phyloP scores from a whole-genome alignment of 139 green algal genomes.

The Pycnococcus provasolii region DNA sequence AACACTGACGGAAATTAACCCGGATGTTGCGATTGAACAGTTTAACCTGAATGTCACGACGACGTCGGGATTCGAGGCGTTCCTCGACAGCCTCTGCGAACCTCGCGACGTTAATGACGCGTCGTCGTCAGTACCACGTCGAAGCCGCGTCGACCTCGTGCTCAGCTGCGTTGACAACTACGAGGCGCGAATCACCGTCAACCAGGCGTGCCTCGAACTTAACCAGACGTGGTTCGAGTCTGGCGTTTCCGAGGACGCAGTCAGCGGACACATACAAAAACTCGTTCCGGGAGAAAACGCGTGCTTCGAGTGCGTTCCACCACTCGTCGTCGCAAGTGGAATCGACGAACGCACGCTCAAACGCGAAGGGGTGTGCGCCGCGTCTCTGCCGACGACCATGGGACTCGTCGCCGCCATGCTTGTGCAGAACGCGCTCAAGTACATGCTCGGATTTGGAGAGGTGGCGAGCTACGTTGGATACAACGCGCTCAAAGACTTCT shows the following conservation, averaged over 20 bases:
- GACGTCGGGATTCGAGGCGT: conserved; percentile 72
- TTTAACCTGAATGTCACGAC: conserved; percentile 96
- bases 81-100: conserved; percentile 49
- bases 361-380: conserved; percentile 89
- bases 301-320: conserved; percentile 80
- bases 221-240: conserved; percentile 90
- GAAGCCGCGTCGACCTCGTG: conserved; percentile 71
- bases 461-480: conserved; percentile 67
- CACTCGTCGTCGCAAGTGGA: conserved; percentile 81
- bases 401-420: conserved; percentile 87
- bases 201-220: conserved; percentile 84
- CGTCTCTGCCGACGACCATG: conserved; percentile 95
- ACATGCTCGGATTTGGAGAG: conserved; percentile 75
- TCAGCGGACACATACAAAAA: conserved; percentile 82
- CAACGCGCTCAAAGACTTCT: conserved; percentile 83
- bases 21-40: conserved; percentile 67
- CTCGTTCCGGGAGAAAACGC: conserved; percentile 57
- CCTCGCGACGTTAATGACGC: not conserved
- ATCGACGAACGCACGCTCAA: conserved; percentile 94
- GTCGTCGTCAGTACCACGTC: conserved; percentile 24
- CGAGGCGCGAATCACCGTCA: conserved; percentile 94
- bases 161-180: conserved; percentile 98
- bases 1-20: conserved; percentile 86
- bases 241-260: conserved; percentile 88
- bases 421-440: conserved; percentile 89